Conservation (phyloP, 2,329 filamentous ascomycete species). For the Pezizomycotina sp. region DNA sequence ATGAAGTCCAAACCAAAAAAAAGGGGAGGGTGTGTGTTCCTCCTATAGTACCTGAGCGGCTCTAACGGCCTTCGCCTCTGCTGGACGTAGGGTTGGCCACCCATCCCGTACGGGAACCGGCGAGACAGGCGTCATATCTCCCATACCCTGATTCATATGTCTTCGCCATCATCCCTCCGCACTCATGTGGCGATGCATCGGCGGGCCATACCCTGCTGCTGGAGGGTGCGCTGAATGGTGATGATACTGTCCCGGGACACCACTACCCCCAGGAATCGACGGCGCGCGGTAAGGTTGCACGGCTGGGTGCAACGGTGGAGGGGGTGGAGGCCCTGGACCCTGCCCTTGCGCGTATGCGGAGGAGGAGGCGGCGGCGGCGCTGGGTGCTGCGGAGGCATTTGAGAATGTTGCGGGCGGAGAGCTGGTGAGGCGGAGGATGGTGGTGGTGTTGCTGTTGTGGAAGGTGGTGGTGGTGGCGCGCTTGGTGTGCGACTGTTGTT, state of each 20-base stretch:
- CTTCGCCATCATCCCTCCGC: slow-evolving; percentile 10
- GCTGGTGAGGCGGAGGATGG: slow-evolving; percentile 13
- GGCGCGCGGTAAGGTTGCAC: no score
- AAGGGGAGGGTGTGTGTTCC: slow-evolving; percentile 5
- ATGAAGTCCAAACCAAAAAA: slow-evolving; percentile 15
- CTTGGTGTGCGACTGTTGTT: no score
- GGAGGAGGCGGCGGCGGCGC: slow-evolving; percentile 5
- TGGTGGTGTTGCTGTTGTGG: slow-evolving; percentile 13
- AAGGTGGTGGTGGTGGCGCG: no score
- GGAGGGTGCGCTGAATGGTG: slow-evolving; percentile 14
- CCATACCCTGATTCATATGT: slow-evolving; percentile 13
- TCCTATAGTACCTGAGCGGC: slow-evolving; percentile 41
- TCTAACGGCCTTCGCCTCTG: slow-evolving; percentile 48
- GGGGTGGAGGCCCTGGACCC: slow-evolving; percentile 4
- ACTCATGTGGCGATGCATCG: slow-evolving; percentile 6
- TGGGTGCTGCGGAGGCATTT: slow-evolving; percentile 9
- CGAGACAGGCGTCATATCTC: slow-evolving; percentile 17
- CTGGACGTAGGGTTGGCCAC: slow-evolving; percentile 24
- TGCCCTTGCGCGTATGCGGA: slow-evolving; percentile 8
- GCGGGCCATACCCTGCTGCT: slow-evolving; percentile 10
- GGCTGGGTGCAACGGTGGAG: slow-evolving; percentile 11
- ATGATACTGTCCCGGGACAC: slow-evolving; percentile 14
- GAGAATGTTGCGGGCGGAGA: slow-evolving; percentile 7
- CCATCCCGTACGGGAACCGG: slow-evolving; percentile 20
- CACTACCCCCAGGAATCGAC: slow-evolving; percentile 11